phyloP scores from a whole-genome alignment of 371 early-diverging fungal genomes.

The Apophysomyces variabilis region DNA sequence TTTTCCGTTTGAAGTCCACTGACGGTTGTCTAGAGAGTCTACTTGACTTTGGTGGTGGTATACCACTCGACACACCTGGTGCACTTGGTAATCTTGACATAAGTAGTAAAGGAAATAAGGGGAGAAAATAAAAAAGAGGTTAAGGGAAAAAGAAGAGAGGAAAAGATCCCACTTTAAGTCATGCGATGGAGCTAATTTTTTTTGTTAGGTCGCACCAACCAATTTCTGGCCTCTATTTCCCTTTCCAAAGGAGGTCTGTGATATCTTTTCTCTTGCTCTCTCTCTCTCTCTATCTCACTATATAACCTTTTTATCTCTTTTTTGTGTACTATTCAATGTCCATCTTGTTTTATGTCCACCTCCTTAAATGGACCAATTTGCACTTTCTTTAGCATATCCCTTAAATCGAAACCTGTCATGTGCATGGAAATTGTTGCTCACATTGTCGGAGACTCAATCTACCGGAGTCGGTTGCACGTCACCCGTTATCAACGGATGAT shows the following conservation, averaged over 20 bases:
- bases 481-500: too few species aligned
- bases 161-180: constrained; percentile 11
- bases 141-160: constrained; percentile 8
- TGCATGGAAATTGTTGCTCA: too few species aligned
- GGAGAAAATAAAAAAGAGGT: constrained; percentile 4
- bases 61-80: constrained; percentile 21
- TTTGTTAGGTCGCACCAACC: constrained; percentile 5
- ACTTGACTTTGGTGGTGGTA: constrained; percentile 25
- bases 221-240: background rate
- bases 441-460: too few species aligned
- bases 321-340: too few species aligned
- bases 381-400: too few species aligned
- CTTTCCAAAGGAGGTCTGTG: background rate
- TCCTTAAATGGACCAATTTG: too few species aligned
- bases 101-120: background rate
- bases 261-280: too few species aligned
- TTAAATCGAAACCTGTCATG: too few species aligned
- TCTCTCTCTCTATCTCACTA: too few species aligned
- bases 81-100: constrained; percentile 37
- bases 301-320: too few species aligned
- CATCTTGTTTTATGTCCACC: too few species aligned
- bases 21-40: constrained; percentile 29
- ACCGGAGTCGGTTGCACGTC: too few species aligned
- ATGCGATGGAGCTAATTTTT: constrained; percentile 13
- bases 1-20: constrained; percentile 23